These are phyloP conservation scores for Quercus robur DNA, from an alignment of 306 rosid species.

Conservation along the genomic window DNA sequence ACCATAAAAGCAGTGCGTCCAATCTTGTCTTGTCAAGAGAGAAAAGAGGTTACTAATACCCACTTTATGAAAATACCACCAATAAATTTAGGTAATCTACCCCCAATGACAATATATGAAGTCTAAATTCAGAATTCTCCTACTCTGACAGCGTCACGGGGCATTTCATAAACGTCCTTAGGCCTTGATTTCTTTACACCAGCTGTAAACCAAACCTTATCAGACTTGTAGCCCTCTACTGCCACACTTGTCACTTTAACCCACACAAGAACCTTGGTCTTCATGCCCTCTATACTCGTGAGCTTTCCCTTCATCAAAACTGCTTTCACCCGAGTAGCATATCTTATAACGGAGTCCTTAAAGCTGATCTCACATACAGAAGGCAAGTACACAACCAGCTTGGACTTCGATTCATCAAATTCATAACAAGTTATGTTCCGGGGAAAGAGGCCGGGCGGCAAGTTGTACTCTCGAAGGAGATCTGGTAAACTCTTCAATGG, in stretches of 20 bases:
- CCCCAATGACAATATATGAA: conserved; percentile 10
- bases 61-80: conserved; percentile 14
- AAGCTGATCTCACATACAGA: conserved; percentile 79
- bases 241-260: conserved; percentile 79
- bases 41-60: conserved; percentile 17
- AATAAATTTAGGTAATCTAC: conserved; percentile 11
- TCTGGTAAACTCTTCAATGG: conserved; percentile 76
- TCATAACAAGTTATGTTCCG: conserved; percentile 77
- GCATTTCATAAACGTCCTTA: conserved; percentile 65
- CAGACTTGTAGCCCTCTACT: conserved; percentile 83
- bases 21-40: background rate
- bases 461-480: conserved; percentile 85
- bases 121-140: conserved; percentile 52
- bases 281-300: conserved; percentile 83
- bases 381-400: conserved; percentile 78
- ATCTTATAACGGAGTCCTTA: conserved; percentile 81
- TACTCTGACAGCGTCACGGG: conserved; percentile 59
- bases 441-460: conserved; percentile 87
- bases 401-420: conserved; percentile 72
- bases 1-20: conserved; percentile 24
- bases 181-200: conserved; percentile 86
- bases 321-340: conserved; percentile 71
- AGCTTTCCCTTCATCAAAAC: conserved; percentile 80
- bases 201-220: conserved; percentile 85
- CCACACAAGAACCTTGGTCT: conserved; percentile 92